These are phyloP conservation scores for Tuctoria greenei DNA, from an alignment of 176 grass and related monocot genomes.

Conservation along the genomic window DNA sequence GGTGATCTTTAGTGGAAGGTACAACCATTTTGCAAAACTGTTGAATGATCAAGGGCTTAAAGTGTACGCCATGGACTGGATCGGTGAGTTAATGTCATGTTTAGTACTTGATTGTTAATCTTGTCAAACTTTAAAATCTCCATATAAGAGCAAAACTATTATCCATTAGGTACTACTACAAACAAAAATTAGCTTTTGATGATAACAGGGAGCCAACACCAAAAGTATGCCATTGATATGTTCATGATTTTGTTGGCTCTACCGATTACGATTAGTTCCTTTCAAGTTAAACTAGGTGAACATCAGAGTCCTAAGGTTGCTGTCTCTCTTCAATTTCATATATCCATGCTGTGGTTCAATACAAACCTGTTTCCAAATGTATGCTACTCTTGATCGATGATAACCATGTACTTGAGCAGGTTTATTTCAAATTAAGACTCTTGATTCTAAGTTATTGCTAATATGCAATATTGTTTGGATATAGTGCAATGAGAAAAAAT, in stretches of 20 bases:
- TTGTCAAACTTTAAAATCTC: constrained; percentile 2
- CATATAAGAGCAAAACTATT: not conserved
- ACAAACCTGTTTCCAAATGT: not conserved
- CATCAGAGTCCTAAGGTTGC: not conserved
- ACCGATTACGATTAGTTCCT: not conserved
- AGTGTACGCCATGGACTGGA: constrained; percentile 98
- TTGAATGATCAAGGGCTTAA: constrained; percentile 91
- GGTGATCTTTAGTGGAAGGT: constrained; percentile 71
- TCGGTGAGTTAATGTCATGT: constrained; percentile 59
- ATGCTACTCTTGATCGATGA: not conserved
- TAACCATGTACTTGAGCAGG: not conserved
- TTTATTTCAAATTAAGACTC: not conserved
- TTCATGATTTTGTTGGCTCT: constrained; percentile 24
- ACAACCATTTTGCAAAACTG: constrained; percentile 78
- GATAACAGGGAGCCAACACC: not conserved
- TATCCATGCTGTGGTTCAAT: not conserved
- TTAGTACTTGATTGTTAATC: constrained; percentile 13
- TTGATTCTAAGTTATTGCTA: not conserved
- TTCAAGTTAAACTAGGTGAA: constrained; percentile 4
- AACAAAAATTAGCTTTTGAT: not conserved
- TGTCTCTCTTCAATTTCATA: constrained; percentile 13
- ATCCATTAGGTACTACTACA: not conserved
- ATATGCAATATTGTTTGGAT: not conserved
- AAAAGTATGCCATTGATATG: not conserved
- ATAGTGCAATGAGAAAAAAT: not conserved